Base-by-base conservation (phyloP, 768 basidiomycete genomes). In the Lactifluus hygrophoroides region DNA sequence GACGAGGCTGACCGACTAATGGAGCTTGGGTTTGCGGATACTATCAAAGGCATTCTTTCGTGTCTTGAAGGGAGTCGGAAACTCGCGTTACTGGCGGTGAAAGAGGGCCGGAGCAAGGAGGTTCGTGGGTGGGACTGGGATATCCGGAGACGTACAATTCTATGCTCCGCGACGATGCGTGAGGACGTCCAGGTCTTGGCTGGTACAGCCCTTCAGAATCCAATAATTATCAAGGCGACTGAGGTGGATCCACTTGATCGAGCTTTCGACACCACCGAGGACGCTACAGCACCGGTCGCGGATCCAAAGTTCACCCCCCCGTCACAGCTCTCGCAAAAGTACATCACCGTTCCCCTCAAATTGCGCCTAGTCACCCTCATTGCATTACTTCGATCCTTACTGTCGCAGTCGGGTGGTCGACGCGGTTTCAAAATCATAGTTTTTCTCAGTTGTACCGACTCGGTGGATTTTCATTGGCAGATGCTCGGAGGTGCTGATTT, bases 1-100 rank as follows among this genome's bases (percentile, higher is more conserved):
- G 96, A 99, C 68, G 96, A 99, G 74, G 94, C 95, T 6, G 96
- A 99, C 72, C 79, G 94, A 42, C 74, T 99, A 51, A 98, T 98
- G 94, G 94, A 98, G 63, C 82, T 98, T 43, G 96, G 96, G 0
- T 99, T 99, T 62, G 94, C 96, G 70, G 94, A 98, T 68, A 91
- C 93, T 0, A 88, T 99, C 66, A 82, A 80, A 56, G 93, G 91
- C 1, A 96, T 98, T 62, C 74, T 98, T 35, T 81, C 86, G 66
- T 86, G 88, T 10, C 71, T 99, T 21, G 93, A 97, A 58, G 93
- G 92, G 0, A 80, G 92, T 51, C 72, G 82, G 51, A 85, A 83
- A 62, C 76, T 94, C 7, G 92, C 90, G 53, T 56, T 69, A 46
- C 80, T 83, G 64, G 90, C 86, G 0, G 75, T 82, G 51, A 72